A percentile compares a stretch with the other conserved stretches of the same genome.
phyloP scores from a whole-genome alignment of 1,284 basidiomycete species.

The Rhodofomes roseus region DNA sequence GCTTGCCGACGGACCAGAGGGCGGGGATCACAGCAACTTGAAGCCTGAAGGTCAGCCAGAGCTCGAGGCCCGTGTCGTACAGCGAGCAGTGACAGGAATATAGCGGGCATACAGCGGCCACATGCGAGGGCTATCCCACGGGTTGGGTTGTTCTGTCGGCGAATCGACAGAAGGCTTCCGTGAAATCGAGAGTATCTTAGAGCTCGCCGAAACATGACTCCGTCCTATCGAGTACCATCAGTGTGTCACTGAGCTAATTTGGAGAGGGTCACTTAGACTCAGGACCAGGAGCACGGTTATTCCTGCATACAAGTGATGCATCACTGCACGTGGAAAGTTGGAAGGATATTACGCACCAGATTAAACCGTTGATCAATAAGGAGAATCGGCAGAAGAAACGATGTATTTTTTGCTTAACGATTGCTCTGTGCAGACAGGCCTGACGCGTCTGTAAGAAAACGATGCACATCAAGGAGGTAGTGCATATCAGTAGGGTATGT shows the following conservation, averaged over 20 bases:
- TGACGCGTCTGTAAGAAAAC: too few relatives aligned
- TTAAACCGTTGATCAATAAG: too few relatives aligned
- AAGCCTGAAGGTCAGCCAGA: neutral
- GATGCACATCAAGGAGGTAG: too few relatives aligned
- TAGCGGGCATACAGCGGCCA: neutral
- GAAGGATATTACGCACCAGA: too few relatives aligned
- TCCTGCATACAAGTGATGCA: neutral
- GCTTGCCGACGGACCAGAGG: neutral
- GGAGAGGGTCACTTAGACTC: neutral
- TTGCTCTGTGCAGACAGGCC: too few relatives aligned
- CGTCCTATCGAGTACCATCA: neutral
- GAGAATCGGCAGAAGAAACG: too few relatives aligned
- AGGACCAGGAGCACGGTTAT: neutral
- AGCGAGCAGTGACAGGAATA: neutral
- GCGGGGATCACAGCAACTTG: neutral
- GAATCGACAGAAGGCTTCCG: neutral
- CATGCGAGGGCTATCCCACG: neutral
- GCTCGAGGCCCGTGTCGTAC: neutral
- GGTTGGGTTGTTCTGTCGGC: neutral
- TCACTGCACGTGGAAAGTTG: neutral
- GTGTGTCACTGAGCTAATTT: neutral
- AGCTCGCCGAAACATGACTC: neutral
- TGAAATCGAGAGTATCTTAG: neutral
- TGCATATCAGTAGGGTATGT: too few relatives aligned
- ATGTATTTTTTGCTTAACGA: too few relatives aligned